Evolutionary conservation across 2,329 filamentous ascomycete species (phyloP).

Genomic region (Fusarium nygamai): DNA sequence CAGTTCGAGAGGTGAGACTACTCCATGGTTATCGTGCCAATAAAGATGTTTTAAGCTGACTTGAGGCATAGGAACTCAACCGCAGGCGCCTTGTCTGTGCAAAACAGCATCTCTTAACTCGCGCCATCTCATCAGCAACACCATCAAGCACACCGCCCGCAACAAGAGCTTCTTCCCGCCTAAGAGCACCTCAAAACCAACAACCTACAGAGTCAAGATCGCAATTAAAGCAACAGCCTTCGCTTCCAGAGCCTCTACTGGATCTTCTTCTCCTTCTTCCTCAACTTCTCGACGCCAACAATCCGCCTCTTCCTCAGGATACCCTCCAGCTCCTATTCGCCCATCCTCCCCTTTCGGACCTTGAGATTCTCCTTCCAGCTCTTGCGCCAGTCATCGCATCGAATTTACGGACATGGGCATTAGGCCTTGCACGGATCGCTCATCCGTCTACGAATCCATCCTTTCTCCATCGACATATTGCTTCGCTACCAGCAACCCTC

Average conservation of each 20-base stretch:
- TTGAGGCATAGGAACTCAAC: constrained; percentile 56
- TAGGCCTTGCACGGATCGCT: constrained; percentile 58
- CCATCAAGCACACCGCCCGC: constrained; percentile 43
- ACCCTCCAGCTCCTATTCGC: constrained; percentile 58
- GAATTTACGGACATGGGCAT: constrained; percentile 60
- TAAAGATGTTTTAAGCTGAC: not conserved
- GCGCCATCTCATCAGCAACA: constrained; percentile 60
- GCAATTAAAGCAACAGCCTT: constrained; percentile 28
- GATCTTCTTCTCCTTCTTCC: constrained; percentile 67
- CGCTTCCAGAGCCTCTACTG: constrained; percentile 57
- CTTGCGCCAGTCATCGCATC: constrained; percentile 60
- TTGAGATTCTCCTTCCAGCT: constrained; percentile 59
- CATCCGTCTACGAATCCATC: constrained; percentile 63
- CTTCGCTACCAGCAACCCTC: constrained; percentile 56
- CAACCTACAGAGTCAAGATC: constrained; percentile 35
- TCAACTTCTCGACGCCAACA: constrained; percentile 53
- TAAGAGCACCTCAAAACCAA: constrained; percentile 30
- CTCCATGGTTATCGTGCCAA: not conserved
- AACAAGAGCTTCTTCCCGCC: constrained; percentile 41
- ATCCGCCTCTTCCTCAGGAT: constrained; percentile 48
- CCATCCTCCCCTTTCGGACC: constrained; percentile 59
- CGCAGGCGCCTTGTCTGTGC: constrained; percentile 58
- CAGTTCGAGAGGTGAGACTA: constrained; percentile 58
- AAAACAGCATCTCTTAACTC: constrained; percentile 61
- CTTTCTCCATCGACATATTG: constrained; percentile 67